These are phyloP conservation scores for Gautieria morchelliformis DNA, from an alignment of 768 basidiomycete genomes.

Conservation along the genomic window DNA sequence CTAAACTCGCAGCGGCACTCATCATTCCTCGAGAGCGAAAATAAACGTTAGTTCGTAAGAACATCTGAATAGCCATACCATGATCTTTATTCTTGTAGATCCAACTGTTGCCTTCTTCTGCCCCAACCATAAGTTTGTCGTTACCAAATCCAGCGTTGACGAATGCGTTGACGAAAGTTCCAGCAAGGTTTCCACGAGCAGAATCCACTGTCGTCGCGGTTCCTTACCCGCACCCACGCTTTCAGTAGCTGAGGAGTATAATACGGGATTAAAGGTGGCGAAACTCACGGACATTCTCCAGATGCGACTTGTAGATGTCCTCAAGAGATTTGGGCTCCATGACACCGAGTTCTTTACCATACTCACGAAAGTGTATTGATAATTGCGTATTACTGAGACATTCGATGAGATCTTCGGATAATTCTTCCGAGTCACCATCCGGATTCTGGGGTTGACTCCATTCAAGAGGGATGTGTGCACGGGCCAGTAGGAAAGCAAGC, in stretches of 20 bases:
- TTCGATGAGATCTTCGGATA: constrained; percentile 74
- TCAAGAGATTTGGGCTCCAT: constrained; percentile 84
- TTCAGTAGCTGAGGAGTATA: background rate
- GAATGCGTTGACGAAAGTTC: constrained; percentile 97
- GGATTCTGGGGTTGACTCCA: constrained; percentile 65
- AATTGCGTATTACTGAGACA: constrained; percentile 82
- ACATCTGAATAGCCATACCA: constrained; percentile 35
- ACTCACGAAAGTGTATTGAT: constrained; percentile 76
- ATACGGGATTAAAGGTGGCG: background rate
- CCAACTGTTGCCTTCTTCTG: constrained; percentile 95
- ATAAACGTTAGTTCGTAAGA: background rate
- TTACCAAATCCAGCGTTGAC: constrained; percentile 98
- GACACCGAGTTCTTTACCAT: constrained; percentile 91
- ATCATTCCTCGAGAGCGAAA: constrained; percentile 62
- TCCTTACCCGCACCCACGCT: constrained; percentile 39
- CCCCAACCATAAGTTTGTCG: constrained; percentile 96
- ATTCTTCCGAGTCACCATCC: constrained; percentile 44
- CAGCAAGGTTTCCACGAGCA: constrained; percentile 87
- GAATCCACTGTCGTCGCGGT: constrained; percentile 79
- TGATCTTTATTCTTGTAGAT: constrained; percentile 99
- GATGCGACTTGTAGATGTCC: constrained; percentile 94
- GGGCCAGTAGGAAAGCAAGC: constrained; percentile 87
- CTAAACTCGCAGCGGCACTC: constrained; percentile 91
- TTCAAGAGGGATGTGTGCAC: constrained; percentile 82
- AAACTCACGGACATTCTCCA: constrained; percentile 74